These are phyloP conservation scores for Butyriboletus pseudospeciosus DNA, from an alignment of 1,284 basidiomycete genomes.

Conservation along the genomic window DNA sequence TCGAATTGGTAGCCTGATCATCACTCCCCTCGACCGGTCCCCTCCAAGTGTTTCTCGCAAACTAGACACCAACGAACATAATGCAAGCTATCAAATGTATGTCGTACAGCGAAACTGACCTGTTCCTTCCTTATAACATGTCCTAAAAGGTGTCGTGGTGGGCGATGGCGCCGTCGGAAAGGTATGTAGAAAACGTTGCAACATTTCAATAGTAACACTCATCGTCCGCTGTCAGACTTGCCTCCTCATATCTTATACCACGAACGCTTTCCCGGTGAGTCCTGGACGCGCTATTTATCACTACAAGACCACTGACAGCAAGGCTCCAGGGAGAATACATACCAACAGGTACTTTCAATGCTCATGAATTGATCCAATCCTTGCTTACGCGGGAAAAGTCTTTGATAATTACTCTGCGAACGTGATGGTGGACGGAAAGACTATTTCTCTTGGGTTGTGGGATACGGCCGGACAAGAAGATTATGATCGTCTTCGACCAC, in stretches of 20 bases:
- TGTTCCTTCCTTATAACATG: conserved; percentile 28
- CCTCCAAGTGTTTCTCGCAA: conserved; percentile 10
- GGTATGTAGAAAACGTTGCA: conserved; percentile 47
- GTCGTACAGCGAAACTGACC: conserved; percentile 18
- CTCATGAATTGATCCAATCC: not conserved
- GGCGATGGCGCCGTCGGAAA: conserved; percentile 99
- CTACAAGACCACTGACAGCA: conserved; percentile 17
- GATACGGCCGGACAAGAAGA: conserved; percentile 99
- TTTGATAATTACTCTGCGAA: conserved; percentile 96
- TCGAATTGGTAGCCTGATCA: conserved; percentile 15
- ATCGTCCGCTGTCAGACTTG: conserved; percentile 65
- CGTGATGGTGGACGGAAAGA: conserved; percentile 99
- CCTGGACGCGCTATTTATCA: not conserved
- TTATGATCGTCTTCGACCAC: conserved; percentile 95
- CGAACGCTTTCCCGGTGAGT: conserved; percentile 89
- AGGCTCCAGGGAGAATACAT: conserved; percentile 85
- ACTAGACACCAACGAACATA: conserved; percentile 28
- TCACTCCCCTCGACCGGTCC: conserved; percentile 11
- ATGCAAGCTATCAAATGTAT: conserved; percentile 73
- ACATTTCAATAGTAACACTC: conserved; percentile 6
- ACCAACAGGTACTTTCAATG: conserved; percentile 69
- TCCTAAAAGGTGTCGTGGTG: conserved; percentile 83
- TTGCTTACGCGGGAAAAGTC: conserved; percentile 44
- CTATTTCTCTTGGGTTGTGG: conserved; percentile 96
- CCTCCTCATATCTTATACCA: conserved; percentile 95